Evolutionary conservation across 176 grass and related monocot genomes (phyloP), one percentile per base, ranked within the genome.

Genomic region (Musa acuminata): DNA sequence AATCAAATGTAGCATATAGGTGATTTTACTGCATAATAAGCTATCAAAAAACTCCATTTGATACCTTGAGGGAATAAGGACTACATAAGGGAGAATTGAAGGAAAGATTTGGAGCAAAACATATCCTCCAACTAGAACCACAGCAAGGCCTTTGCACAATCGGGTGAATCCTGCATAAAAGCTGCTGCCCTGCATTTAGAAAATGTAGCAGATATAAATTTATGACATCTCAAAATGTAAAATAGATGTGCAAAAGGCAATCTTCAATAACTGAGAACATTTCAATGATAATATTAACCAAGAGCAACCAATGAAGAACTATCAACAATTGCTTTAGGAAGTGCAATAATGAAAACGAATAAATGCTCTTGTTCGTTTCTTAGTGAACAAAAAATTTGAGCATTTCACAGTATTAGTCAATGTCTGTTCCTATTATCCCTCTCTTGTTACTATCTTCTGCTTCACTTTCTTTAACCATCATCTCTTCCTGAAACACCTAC

Each of bases 61-160:
- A 72, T 86, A 94, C 95, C 88, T 98, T 79, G 86, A 79, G 0
- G 95, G 95, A 76, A 98, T 91, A 84, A 98, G 95, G 0, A 88
- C 86, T 8, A 98, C 82, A 85, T 94, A 98, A 72, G 65, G 67
- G 12, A 93, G 17, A 63, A 91, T 68, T 26, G 84, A 79, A 10
- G 95, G 95, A 75, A 98, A 89, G 50, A 98, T 70, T 80, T 94
- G 88, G 66, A 94, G 73, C 25, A 94, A 76, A 67, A 84, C 78
- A 82, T 85, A 92, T 73, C 89, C 84, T 26, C 85, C 79, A 54
- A 98, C 43, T 75, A 98, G 76, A 70, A 98, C 57, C n/a, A 98
- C 80, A 19, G 86, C 84, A 22, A 98, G 90, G 53, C 95, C 95
- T 69, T 98, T 98, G 84, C 95, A 98, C 48, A 98, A 78, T 73